Evolutionary conservation across 495 filamentous ascomycete species (phyloP).

Genomic region (Podospora fimiseda): DNA sequence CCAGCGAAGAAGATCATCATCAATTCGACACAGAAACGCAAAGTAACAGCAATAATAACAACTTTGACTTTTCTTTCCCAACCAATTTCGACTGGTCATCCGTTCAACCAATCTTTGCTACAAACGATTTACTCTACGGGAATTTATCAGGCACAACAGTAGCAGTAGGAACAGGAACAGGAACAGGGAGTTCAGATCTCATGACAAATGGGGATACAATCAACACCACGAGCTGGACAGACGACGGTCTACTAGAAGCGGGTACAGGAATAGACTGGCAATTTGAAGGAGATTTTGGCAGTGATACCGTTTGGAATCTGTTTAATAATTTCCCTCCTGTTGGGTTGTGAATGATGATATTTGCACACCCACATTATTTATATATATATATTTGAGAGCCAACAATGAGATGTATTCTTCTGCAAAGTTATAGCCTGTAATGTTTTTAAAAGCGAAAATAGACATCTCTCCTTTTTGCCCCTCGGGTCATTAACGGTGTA

Average conservation of each 20-base stretch:
- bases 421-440: too few relatives aligned
- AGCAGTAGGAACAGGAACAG: neutral
- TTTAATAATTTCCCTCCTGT: slow-evolving; percentile 36
- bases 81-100: slow-evolving; percentile 40
- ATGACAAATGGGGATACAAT: too few relatives aligned
- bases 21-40: too few relatives aligned
- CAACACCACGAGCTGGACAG: neutral
- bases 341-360: neutral
- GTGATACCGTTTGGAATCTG: slow-evolving; percentile 48
- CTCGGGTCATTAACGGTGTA: too few relatives aligned
- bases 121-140: slow-evolving; percentile 36
- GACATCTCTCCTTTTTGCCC: too few relatives aligned
- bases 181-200: neutral
- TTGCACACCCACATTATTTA: neutral
- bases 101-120: slow-evolving; percentile 49
- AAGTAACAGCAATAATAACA: neutral
- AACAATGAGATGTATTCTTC: too few relatives aligned
- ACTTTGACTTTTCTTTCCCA: slow-evolving; percentile 21
- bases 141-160: neutral
- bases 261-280: slow-evolving; percentile 8
- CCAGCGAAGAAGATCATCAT: neutral
- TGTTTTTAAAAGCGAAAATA: too few relatives aligned
- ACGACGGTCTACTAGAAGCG: slow-evolving; percentile 38
- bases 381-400: too few relatives aligned
- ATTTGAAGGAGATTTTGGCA: slow-evolving; percentile 47